These are phyloP conservation scores for Cryphonectria nitschkei DNA, from an alignment of 2,329 filamentous ascomycete genomes.

Conservation along the genomic window DNA sequence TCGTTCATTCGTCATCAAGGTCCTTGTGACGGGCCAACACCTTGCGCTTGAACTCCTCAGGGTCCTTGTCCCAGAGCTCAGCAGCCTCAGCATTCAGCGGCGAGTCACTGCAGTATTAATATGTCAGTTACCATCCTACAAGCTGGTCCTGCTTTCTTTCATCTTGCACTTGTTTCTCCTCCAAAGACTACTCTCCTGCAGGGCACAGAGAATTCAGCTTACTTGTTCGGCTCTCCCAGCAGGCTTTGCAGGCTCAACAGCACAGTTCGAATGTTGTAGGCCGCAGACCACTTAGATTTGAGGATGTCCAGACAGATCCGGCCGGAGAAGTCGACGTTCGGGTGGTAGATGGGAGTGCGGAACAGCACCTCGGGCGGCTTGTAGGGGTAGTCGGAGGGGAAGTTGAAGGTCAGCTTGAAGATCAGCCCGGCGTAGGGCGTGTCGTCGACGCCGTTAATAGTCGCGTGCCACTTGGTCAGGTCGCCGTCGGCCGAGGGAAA, in stretches of 20 bases:
- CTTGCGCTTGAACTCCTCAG: slow-evolving; percentile 83
- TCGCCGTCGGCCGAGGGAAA: slow-evolving; percentile 91
- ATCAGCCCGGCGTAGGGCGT: slow-evolving; percentile 88
- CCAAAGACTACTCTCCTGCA: background rate
- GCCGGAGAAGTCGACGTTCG: slow-evolving; percentile 96
- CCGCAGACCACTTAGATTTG: slow-evolving; percentile 98
- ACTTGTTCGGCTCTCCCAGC: slow-evolving; percentile 98
- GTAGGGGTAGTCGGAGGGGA: slow-evolving; percentile 93
- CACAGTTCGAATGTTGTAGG: slow-evolving; percentile 94
- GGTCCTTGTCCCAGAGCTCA: slow-evolving; percentile 90
- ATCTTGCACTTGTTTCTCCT: too few species aligned
- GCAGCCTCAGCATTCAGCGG: slow-evolving; percentile 96
- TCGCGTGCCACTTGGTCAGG: slow-evolving; percentile 90
- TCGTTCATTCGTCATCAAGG: slow-evolving; percentile 68
- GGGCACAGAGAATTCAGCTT: slow-evolving; percentile 42
- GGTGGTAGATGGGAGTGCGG: slow-evolving; percentile 99
- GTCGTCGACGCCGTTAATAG: slow-evolving; percentile 86
- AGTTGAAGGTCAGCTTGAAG: slow-evolving; percentile 90
- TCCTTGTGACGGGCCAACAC: slow-evolving; percentile 66
- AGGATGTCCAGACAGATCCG: slow-evolving; percentile 97
- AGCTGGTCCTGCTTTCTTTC: background rate
- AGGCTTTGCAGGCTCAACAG: slow-evolving; percentile 92
- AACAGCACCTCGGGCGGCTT: slow-evolving; percentile 89
- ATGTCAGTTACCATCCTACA: slow-evolving; percentile 12
- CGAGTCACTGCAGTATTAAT: slow-evolving; percentile 66